Base-by-base conservation (phyloP, 164 flowering plant species). In the Dillenia suffruticosa region DNA sequence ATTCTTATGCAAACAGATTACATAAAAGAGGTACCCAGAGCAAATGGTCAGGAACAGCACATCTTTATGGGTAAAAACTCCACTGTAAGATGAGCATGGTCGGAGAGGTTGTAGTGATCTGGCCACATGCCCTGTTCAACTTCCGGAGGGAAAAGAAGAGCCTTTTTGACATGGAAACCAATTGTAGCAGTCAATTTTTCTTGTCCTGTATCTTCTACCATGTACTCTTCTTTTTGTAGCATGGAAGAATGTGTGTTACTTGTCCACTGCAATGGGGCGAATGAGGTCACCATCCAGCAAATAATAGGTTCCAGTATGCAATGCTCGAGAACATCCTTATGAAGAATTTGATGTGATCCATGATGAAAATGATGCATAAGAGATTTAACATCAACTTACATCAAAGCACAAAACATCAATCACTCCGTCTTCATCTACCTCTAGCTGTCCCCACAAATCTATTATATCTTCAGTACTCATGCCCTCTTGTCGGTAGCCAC, bases 21-120 rank as follows among this genome's bases (percentile, higher is more conserved):
- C 22, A 19, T 1, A 19, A 19, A 19, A 19, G 22, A 19, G 22
- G 22, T 19, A 19, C 22, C 22, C 1, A 19, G 22, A 19, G 22
- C 22, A 19, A 19, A 16, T 8, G 48, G 44, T 57, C 51, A 64
- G 12, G 19, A 59, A 66, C 63, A 59, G n/a, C 32, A 48, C 19
- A 60, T 54, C 49, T 15, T 54, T 45, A 67, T 44, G 1, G 64
- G 64, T 9, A 62, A 51, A 51, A 72, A 67, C 62, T 68, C 71
- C 61, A 72, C 71, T 40, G 75, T 68, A n/a, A 72, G 64, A 13
- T 55, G 56, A 8, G 75, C 75, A 60, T 72, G 71, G 49, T 72
- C 75, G 5, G 75, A 72, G 13, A 68, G 56, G 12, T 53, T 40
- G 57, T 72, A 72, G 12, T 68, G 32, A 10, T 68, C 75, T 14